phyloP scores from a whole-genome alignment of 768 basidiomycete genomes.

The Strobilomyces confusus region DNA sequence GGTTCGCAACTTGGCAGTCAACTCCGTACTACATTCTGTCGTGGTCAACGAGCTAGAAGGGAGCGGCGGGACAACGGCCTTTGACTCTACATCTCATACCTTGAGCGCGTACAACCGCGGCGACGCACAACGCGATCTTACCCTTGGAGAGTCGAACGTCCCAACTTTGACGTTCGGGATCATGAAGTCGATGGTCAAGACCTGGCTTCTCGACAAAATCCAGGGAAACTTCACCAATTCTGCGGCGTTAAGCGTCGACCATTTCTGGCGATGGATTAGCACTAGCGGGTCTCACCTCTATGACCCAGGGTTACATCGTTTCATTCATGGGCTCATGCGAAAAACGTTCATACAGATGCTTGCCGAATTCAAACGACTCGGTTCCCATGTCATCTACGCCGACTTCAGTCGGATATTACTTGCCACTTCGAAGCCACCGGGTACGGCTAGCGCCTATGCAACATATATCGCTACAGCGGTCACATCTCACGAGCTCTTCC shows the following conservation, averaged over 20 bases:
- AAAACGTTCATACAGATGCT: slow-evolving; percentile 97
- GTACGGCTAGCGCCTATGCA: slow-evolving; percentile 92
- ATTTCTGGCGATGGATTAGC: slow-evolving; percentile 98
- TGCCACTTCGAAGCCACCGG: slow-evolving; percentile 93
- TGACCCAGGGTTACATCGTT: slow-evolving; percentile 89
- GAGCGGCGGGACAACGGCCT: slow-evolving; percentile 87
- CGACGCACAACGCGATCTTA: slow-evolving; percentile 58
- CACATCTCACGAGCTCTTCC: slow-evolving; percentile 92
- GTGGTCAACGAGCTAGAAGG: slow-evolving; percentile 98
- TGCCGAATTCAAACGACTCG: slow-evolving; percentile 93
- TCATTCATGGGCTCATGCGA: slow-evolving; percentile 93
- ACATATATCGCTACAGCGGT: slow-evolving; percentile 93
- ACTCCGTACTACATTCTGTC: slow-evolving; percentile 90
- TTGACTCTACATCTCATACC: slow-evolving; percentile 89
- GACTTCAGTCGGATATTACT: slow-evolving; percentile 90
- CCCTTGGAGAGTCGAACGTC: slow-evolving; percentile 84
- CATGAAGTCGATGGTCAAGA: slow-evolving; percentile 82
- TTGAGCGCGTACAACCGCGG: slow-evolving; percentile 81
- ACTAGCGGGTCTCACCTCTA: slow-evolving; percentile 83
- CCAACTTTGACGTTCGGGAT: slow-evolving; percentile 84
- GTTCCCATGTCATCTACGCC: slow-evolving; percentile 89
- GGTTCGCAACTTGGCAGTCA: slow-evolving; percentile 88
- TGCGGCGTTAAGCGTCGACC: slow-evolving; percentile 72
- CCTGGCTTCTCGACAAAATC: slow-evolving; percentile 87
- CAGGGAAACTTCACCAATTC: slow-evolving; percentile 62